Conservation (phyloP, 179 eudicot species). For the Gypsophila paniculata region DNA sequence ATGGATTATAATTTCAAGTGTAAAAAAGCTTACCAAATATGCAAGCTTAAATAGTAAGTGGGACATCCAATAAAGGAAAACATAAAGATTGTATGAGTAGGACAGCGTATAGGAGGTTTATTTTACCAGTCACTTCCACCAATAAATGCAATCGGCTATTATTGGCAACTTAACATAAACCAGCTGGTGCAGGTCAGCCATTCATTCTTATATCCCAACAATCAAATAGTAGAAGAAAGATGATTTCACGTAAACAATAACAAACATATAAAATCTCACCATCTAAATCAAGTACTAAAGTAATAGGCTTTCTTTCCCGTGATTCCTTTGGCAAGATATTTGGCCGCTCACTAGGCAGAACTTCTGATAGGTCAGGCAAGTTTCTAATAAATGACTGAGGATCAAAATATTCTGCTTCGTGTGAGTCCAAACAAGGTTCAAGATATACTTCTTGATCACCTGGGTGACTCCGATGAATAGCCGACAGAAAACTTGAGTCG, state of each 20-base stretch:
- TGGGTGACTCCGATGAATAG: conserved; percentile 70
- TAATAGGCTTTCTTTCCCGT: conserved; percentile 48
- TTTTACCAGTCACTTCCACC: neutral
- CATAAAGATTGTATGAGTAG: neutral
- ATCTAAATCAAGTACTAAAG: conserved; percentile 91
- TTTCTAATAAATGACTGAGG: conserved; percentile 70
- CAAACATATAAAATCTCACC: conserved; percentile 43
- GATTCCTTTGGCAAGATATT: conserved; percentile 38
- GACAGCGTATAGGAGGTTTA: neutral
- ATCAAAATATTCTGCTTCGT: conserved; percentile 66
- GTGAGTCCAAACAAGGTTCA: conserved; percentile 44
- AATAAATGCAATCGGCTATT: neutral
- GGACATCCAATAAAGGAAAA: neutral
- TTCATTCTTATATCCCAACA: conserved; percentile 1
- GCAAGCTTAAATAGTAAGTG: neutral
- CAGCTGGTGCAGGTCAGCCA: neutral
- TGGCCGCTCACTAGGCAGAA: conserved; percentile 38
- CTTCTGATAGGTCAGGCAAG: conserved; percentile 65
- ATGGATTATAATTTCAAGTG: neutral
- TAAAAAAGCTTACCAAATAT: neutral
- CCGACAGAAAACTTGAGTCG: conserved; percentile 63
- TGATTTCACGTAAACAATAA: neutral
- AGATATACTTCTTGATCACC: conserved; percentile 56
- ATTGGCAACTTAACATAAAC: neutral
- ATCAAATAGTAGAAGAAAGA: conserved; percentile 12